Percentiles rank a stretch among this genome's conserved stretches.
phyloP scores from a whole-genome alignment of 2,329 filamentous ascomycete genomes.

The Biscogniauxia mediterranea region DNA sequence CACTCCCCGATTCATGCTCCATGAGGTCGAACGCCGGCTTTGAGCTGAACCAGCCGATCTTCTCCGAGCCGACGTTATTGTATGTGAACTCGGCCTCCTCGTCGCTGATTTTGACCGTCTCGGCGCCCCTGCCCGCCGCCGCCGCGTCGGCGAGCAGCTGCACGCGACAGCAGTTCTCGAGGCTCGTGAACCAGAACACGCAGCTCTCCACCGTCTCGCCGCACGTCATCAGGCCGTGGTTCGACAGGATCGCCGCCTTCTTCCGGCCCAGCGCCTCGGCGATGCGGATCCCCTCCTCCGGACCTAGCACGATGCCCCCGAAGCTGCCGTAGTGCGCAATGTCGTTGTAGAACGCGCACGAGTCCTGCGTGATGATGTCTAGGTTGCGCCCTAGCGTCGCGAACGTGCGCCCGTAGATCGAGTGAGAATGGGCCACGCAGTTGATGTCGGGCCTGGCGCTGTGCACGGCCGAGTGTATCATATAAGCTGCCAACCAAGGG shows the following conservation, averaged over 20 bases:
- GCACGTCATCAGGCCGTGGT: slow-evolving; percentile 54
- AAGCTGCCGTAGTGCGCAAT: slow-evolving; percentile 45
- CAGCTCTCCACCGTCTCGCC: slow-evolving; percentile 49
- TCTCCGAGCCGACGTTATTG: slow-evolving; percentile 59
- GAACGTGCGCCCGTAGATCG: slow-evolving; percentile 56
- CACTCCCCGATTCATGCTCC: slow-evolving; percentile 23
- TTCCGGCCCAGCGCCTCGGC: slow-evolving; percentile 44
- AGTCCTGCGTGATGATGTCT: slow-evolving; percentile 65
- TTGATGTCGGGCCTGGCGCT: slow-evolving; percentile 52
- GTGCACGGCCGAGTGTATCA: slow-evolving; percentile 55
- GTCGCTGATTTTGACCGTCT: slow-evolving; percentile 65
- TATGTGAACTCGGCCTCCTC: slow-evolving; percentile 68
- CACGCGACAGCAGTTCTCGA: slow-evolving; percentile 48
- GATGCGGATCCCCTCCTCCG: slow-evolving; percentile 50
- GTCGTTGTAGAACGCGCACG: slow-evolving; percentile 58
- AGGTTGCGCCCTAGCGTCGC: slow-evolving; percentile 58
- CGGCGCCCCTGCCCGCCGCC: slow-evolving; percentile 58
- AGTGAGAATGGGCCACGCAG: slow-evolving; percentile 55
- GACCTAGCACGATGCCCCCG: slow-evolving; percentile 50
- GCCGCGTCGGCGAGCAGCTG: slow-evolving; percentile 58
- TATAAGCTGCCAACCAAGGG: slow-evolving; percentile 34
- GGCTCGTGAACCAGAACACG: slow-evolving; percentile 53
- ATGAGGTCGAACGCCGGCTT: slow-evolving; percentile 68
- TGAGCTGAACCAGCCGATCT: slow-evolving; percentile 68
- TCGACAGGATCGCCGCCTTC: slow-evolving; percentile 53